Evolutionary conservation across 176 grass and related monocot genomes (phyloP), one percentile per base, ranked within the genome.

Genomic region (Thinopyrum elongatum): DNA sequence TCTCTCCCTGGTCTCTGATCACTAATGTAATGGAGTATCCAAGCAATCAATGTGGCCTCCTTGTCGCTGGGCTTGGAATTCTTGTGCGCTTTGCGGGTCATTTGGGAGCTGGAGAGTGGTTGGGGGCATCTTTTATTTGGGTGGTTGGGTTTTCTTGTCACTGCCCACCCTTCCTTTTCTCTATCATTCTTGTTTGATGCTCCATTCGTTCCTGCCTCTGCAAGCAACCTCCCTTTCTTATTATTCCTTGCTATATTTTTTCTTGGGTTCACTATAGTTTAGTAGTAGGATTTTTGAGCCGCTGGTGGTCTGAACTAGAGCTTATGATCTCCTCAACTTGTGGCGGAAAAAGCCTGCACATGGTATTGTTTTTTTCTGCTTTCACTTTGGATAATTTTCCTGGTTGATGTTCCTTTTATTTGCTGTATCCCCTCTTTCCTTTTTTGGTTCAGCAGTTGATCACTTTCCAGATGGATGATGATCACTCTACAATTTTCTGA

Each of bases 101-200:
- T 63, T 59, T 69, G 51, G 62, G 62, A 35, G 70, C 77, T 85
- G 63, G 60, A 63, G 76, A 88, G 90, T 85, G 63, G 82, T 88
- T 91, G 82, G 86, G 51, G 44, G 22, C 77, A 84, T 84, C 82
- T 87, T 91, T 86, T 81, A 80, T 59, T 59, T 70, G 70, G 82
- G 77, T 88, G 75, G 90, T 84, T 91, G 82, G 71, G 76, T 88
- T 88, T 87, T 88, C 90, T 88, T 85, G 77, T 85, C 90, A 51
- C 11, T 81, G 76, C 49, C 89, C 39, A 74, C 81, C 47, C 29
- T 15, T 15, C 28, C 46, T 70, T 41, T 84, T 31, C 86, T 68
- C 76, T 84, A 79, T 72, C 77, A 85, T 88, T 88, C 36, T 63
- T 71, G 61, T 36, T 61, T 66, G 55, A 85, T 82, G 70, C 21